Conservation (phyloP, 2,329 filamentous ascomycete genomes). For the Venturia aucupariae region DNA sequence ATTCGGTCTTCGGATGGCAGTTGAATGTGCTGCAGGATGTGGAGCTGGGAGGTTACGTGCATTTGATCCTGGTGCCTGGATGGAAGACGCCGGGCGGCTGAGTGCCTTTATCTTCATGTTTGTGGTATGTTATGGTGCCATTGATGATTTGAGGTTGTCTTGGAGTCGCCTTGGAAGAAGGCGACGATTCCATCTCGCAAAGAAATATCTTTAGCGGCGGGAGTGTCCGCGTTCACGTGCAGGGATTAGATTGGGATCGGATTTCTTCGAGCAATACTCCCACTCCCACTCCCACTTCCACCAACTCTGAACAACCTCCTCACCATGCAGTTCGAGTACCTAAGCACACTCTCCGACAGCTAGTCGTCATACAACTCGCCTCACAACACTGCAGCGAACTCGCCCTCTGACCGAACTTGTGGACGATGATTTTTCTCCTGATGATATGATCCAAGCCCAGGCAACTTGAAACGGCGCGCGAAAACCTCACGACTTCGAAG, state of each 20-base stretch:
- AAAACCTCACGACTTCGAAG: neutral
- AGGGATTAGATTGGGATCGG: neutral
- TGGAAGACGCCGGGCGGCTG: conserved; percentile 53
- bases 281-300: neutral
- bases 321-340: no score
- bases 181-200: neutral
- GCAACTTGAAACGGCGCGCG: conserved; percentile 1
- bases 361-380: neutral
- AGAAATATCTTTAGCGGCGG: neutral
- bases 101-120: conserved; percentile 48
- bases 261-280: no score
- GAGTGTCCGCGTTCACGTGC: neutral
- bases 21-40: neutral
- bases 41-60: conserved; percentile 67
- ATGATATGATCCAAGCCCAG: neutral
- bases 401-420: neutral
- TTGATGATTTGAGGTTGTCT: neutral
- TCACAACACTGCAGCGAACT: neutral
- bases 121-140: neutral
- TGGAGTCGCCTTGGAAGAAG: neutral
- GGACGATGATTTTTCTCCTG: neutral
- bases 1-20: neutral
- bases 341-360: neutral
- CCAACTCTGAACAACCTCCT: neutral
- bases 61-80: conserved; percentile 58